These are phyloP conservation scores for Nakataea oryzae DNA, from an alignment of 2,329 filamentous ascomycete genomes.

Conservation along the genomic window DNA sequence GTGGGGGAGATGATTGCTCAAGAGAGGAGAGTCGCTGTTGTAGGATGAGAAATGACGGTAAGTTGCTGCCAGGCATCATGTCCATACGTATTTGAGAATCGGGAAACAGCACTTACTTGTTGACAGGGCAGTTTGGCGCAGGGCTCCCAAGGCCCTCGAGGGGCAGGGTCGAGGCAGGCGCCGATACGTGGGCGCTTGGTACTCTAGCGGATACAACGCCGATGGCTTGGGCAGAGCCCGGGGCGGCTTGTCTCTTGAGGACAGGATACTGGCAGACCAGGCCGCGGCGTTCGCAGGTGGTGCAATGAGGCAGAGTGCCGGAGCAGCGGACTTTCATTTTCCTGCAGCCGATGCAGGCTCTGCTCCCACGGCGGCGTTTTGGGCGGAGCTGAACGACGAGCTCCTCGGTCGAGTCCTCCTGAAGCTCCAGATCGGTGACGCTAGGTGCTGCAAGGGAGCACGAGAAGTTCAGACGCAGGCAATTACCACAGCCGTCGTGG, in stretches of 20 bases:
- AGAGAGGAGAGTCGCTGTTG: not conserved
- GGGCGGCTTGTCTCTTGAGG: conserved; percentile 1
- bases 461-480: conserved; percentile 20
- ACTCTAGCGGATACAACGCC: not conserved
- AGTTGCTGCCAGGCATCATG: not conserved
- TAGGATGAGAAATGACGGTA: not conserved
- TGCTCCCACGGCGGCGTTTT: conserved; percentile 12
- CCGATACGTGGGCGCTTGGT: not conserved
- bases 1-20: not conserved
- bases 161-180: not conserved
- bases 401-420: not conserved
- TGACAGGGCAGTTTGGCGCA: not conserved
- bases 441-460: conserved; percentile 19
- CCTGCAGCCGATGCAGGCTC: conserved; percentile 17
- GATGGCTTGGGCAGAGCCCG: not conserved
- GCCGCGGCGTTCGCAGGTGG: conserved; percentile 11
- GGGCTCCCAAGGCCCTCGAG: not conserved
- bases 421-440: conserved; percentile 5
- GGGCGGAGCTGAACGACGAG: conserved; percentile 12
- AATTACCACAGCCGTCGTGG: conserved; percentile 19
- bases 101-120: not conserved
- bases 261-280: conserved; percentile 10
- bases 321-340: conserved; percentile 15
- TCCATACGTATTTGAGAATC: not conserved
- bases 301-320: conserved; percentile 11